Percentiles rank a stretch among this genome's conserved stretches.
Evolutionary conservation across 176 grass and related monocot species (phyloP).

Genomic region (Thinopyrum elongatum): DNA sequence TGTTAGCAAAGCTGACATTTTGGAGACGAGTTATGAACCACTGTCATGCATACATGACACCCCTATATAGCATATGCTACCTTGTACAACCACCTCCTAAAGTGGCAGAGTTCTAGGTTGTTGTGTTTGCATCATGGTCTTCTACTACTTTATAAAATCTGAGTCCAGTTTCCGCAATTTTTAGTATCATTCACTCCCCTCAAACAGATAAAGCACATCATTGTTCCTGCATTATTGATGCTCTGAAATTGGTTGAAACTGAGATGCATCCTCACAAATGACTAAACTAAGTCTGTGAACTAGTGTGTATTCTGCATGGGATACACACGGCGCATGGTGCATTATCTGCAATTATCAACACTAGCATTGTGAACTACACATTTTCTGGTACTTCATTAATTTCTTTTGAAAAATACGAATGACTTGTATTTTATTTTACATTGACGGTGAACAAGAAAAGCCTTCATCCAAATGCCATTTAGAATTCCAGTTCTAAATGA

Average conservation of each 20-base stretch:
- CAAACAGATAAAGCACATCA: neutral
- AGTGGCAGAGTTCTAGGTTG: neutral
- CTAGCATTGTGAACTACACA: neutral
- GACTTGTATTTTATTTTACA: conserved; percentile 9
- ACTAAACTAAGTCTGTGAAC: neutral
- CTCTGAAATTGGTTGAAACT: neutral
- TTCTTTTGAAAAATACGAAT: neutral
- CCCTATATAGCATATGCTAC: neutral
- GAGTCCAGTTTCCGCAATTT: neutral
- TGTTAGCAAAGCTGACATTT: neutral
- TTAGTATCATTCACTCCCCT: neutral
- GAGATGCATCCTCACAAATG: neutral
- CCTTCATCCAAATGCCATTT: neutral
- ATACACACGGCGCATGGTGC: neutral
- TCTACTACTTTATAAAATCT: neutral
- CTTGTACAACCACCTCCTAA: neutral
- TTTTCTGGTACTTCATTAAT: neutral
- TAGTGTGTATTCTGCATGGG: neutral
- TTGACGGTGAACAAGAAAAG: neutral
- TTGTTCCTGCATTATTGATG: neutral
- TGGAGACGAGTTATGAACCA: neutral
- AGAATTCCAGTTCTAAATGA: neutral
- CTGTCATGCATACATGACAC: neutral
- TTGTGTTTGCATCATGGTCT: neutral
- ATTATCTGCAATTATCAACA: neutral